Percentiles rank a stretch among this genome's conserved stretches.
Conservation (phyloP, 441 rosid species). For the Brassica balearica region DNA sequence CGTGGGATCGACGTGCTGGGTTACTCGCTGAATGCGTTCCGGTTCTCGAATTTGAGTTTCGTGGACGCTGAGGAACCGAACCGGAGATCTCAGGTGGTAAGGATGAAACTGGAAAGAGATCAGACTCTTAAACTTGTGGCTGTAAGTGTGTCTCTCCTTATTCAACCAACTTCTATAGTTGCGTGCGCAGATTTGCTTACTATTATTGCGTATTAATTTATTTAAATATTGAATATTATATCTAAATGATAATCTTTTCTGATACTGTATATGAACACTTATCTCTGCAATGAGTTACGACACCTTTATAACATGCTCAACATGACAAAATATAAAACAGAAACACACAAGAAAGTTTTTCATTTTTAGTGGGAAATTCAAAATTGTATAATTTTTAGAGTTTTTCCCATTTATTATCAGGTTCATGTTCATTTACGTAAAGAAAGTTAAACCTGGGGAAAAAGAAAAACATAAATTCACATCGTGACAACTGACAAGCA, state of each 20-base stretch:
- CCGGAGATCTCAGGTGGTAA: slow-evolving; percentile 63
- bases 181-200: not conserved
- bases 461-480: not conserved
- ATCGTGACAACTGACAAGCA: not conserved
- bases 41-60: slow-evolving; percentile 66
- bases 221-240: no score
- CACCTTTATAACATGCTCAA: no score
- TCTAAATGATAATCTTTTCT: no score
- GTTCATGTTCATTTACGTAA: not conserved
- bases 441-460: not conserved
- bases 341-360: no score
- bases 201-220: not conserved
- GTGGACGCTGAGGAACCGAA: slow-evolving; percentile 46
- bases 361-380: no score
- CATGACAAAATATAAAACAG: no score
- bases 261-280: no score
- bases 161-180: not conserved
- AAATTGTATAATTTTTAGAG: no score
- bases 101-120: slow-evolving; percentile 57
- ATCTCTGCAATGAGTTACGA: no score
- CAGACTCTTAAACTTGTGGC: slow-evolving; percentile 58
- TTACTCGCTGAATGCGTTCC: slow-evolving; percentile 76
- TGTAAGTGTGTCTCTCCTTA: slow-evolving; percentile 43
- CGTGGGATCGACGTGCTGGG: slow-evolving; percentile 92
- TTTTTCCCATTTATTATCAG: not conserved